A percentile compares a stretch with the other conserved stretches of the same genome.
phyloP scores from a whole-genome alignment of 352 stramenopile genomes.

The Discostella stelligera region DNA sequence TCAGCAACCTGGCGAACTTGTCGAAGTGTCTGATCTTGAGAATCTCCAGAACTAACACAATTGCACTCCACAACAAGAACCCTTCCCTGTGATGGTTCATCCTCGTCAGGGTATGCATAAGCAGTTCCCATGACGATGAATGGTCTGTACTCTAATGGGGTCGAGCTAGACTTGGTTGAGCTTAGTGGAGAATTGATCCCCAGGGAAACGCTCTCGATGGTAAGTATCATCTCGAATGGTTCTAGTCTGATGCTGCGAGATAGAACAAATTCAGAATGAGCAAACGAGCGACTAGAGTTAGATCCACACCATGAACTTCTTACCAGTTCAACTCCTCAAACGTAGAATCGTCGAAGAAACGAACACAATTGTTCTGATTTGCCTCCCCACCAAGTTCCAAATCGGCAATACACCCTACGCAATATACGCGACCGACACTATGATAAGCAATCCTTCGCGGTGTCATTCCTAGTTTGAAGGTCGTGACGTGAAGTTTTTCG shows the following conservation, averaged over 20 bases:
- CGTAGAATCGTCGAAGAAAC: constrained; percentile 95
- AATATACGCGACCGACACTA: constrained; percentile 74
- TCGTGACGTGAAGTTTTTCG: constrained; percentile 98
- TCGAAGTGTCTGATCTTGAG: constrained; percentile 30
- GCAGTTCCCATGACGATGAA: constrained; percentile 85
- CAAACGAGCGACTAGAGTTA: background rate
- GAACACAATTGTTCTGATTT: constrained; percentile 85
- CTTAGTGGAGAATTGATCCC: constrained; percentile 27
- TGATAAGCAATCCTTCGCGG: constrained; percentile 89
- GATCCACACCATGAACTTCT: constrained; percentile 10
- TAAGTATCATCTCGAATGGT: constrained; percentile 78
- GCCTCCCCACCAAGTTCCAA: constrained; percentile 64
- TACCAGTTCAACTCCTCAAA: constrained; percentile 89
- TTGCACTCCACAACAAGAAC: constrained; percentile 89
- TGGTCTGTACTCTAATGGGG: constrained; percentile 17
- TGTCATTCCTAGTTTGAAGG: constrained; percentile 91
- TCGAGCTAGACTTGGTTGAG: constrained; percentile 3
- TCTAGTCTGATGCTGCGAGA: constrained; percentile 67
- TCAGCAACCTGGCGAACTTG: constrained; percentile 85
- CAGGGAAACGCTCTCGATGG: constrained; percentile 57
- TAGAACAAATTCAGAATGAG: background rate
- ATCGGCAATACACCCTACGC: constrained; percentile 79
- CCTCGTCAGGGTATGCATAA: constrained; percentile 92
- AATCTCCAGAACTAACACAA: constrained; percentile 27
- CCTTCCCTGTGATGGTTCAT: constrained; percentile 92